A percentile compares a stretch with the other conserved stretches of the same genome.
These are phyloP conservation scores for Coemansia sp. DNA, from an alignment of 192 early-diverging fungal genomes.

Conservation along the genomic window DNA sequence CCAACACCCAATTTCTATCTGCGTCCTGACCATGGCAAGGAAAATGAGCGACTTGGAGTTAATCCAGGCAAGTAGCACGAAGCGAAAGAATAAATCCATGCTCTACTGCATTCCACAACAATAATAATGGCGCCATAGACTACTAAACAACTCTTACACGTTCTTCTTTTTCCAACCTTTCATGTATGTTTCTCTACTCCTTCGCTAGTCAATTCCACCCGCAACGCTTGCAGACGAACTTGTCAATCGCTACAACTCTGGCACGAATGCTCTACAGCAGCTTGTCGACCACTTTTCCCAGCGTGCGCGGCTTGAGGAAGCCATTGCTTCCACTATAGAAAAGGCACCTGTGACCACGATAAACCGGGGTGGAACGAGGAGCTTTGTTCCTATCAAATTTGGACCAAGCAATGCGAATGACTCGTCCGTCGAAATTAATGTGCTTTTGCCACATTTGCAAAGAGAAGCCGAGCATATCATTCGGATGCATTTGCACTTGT, in stretches of 20 bases:
- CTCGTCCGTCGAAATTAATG: constrained; percentile 8
- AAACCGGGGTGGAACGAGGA: neutral
- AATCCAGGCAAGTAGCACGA: constrained; percentile 4
- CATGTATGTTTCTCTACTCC: neutral
- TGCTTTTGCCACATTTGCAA: constrained; percentile 26
- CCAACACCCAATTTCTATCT: neutral
- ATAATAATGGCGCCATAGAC: no score
- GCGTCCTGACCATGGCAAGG: constrained; percentile 2
- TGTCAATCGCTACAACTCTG: constrained; percentile 25
- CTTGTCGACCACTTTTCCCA: constrained; percentile 37
- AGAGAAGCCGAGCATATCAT: constrained; percentile 27
- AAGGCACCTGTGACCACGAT: constrained; percentile 12
- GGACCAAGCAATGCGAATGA: constrained; percentile 1
- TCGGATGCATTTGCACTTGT: constrained; percentile 45
- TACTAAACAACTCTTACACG: neutral
- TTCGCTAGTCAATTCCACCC: constrained; percentile 32
- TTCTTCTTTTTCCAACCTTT: neutral
- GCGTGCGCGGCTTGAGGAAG: constrained; percentile 38
- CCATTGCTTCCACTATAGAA: constrained; percentile 33
- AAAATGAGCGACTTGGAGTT: constrained; percentile 9
- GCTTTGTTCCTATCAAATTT: constrained; percentile 2
- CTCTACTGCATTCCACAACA: no score
- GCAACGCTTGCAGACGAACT: constrained; percentile 38
- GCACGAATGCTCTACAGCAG: constrained; percentile 23
- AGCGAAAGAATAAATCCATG: neutral